phyloP scores from a whole-genome alignment of 768 basidiomycete genomes.

The Phlebiopsis gigantea region DNA sequence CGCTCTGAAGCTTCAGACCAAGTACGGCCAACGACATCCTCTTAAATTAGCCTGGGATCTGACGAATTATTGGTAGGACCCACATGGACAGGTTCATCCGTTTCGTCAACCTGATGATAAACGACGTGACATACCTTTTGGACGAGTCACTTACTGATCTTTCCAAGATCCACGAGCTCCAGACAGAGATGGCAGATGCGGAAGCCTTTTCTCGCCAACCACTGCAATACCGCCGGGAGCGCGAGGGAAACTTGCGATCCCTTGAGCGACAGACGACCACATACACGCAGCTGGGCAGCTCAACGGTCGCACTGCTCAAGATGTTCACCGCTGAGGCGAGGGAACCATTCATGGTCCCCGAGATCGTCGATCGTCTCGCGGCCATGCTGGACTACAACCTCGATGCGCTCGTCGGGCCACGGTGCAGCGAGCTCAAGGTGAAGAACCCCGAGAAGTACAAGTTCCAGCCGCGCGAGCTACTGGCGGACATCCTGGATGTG shows the following conservation, averaged over 20 bases:
- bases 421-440: slow-evolving; percentile 81
- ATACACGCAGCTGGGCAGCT: slow-evolving; percentile 82
- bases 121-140: slow-evolving; percentile 97
- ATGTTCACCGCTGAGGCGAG: slow-evolving; percentile 90
- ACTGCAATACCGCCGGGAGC: slow-evolving; percentile 74
- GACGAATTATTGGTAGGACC: slow-evolving; percentile 31
- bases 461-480: slow-evolving; percentile 78
- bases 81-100: slow-evolving; percentile 91
- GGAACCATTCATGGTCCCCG: slow-evolving; percentile 90
- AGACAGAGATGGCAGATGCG: slow-evolving; percentile 77
- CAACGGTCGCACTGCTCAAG: slow-evolving; percentile 87
- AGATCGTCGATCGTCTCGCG: slow-evolving; percentile 92
- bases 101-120: slow-evolving; percentile 97
- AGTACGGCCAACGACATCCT: slow-evolving; percentile 45
- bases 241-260: slow-evolving; percentile 68
- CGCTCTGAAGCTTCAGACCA: slow-evolving; percentile 75
- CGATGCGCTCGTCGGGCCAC: slow-evolving; percentile 82
- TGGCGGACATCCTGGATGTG: slow-evolving; percentile 85
- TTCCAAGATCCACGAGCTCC: slow-evolving; percentile 81
- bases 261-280: slow-evolving; percentile 82
- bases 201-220: slow-evolving; percentile 65
- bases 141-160: slow-evolving; percentile 92
- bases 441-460: slow-evolving; percentile 82
- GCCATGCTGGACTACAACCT: slow-evolving; percentile 97
- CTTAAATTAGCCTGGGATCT: no score